phyloP scores from a whole-genome alignment of 164 flowering plant species.

The Santalum album region DNA sequence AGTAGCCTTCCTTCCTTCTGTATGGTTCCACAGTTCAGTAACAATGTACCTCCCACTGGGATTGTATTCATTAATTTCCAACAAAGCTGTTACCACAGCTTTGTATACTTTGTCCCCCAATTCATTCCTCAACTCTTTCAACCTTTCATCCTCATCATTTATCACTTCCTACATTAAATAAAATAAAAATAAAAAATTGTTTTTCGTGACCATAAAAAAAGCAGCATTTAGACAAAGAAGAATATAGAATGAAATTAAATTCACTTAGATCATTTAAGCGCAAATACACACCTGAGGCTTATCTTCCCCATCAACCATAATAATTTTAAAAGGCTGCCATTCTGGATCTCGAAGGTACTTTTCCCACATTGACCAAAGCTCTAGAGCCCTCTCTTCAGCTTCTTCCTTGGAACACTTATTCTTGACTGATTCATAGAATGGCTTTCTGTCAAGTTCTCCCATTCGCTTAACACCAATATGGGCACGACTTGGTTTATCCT shows the following conservation, averaged over 20 bases:
- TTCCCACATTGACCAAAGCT: conserved; percentile 69
- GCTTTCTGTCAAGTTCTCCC: conserved; percentile 67
- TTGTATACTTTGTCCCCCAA: conserved; percentile 29
- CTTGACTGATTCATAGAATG: conserved; percentile 54
- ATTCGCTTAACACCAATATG: conserved; percentile 64
- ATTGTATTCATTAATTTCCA: conserved; percentile 47
- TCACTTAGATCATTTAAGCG: too few relatives aligned
- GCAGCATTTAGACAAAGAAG: too few relatives aligned
- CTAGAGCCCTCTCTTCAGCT: conserved; percentile 46
- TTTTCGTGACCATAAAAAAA: too few relatives aligned
- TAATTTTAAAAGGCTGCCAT: conserved; percentile 69
- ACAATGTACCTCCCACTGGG: conserved; percentile 43
- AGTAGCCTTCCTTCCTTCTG: conserved; percentile 37
- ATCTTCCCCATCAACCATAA: conserved; percentile 21
- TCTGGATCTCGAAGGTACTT: conserved; percentile 56
- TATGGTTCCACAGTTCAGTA: conserved; percentile 45
- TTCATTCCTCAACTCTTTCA: conserved; percentile 29
- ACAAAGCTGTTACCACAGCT: conserved; percentile 33
- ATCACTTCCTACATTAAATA: conserved; percentile 31
- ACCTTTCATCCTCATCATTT: conserved; percentile 38
- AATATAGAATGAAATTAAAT: too few relatives aligned
- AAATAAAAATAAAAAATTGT: too few relatives aligned
- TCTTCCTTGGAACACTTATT: conserved; percentile 37
- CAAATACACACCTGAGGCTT: conserved; percentile 28
- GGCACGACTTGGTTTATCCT: conserved; percentile 25